Evolutionary conservation across 1,139 yeast species (phyloP).

Genomic region (Meyerozyma smithsonii): DNA sequence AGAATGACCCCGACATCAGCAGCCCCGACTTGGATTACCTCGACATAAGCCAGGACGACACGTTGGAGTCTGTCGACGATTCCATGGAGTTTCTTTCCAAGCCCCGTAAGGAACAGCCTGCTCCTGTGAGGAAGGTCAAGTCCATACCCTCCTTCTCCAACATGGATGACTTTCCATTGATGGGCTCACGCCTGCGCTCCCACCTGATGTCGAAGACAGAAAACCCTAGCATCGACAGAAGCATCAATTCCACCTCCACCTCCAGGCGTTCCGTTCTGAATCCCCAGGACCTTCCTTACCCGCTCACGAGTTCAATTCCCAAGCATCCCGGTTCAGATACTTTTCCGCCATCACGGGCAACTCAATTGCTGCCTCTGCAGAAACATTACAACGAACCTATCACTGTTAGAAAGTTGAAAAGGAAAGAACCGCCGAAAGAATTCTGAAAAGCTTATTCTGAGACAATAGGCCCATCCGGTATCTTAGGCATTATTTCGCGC

Average conservation of each 20-base stretch:
- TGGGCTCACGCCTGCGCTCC: conserved; percentile 1
- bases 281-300: neutral
- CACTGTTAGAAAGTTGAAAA: neutral
- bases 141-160: neutral
- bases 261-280: neutral
- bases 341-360: neutral
- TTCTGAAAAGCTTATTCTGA: neutral
- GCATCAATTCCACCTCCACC: neutral
- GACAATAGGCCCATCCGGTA: neutral
- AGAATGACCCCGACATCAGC: neutral
- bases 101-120: neutral
- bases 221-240: neutral
- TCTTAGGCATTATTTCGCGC: neutral
- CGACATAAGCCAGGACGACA: neutral
- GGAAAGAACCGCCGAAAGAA: neutral
- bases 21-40: neutral
- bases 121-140: neutral
- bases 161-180: neutral
- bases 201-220: neutral
- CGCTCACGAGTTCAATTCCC: neutral
- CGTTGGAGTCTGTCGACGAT: neutral
- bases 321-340: neutral
- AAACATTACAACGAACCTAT: neutral
- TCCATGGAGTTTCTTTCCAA: neutral
- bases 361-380: neutral